phyloP scores from a whole-genome alignment of 441 rosid species.

The Arabidopsis lyrata region DNA sequence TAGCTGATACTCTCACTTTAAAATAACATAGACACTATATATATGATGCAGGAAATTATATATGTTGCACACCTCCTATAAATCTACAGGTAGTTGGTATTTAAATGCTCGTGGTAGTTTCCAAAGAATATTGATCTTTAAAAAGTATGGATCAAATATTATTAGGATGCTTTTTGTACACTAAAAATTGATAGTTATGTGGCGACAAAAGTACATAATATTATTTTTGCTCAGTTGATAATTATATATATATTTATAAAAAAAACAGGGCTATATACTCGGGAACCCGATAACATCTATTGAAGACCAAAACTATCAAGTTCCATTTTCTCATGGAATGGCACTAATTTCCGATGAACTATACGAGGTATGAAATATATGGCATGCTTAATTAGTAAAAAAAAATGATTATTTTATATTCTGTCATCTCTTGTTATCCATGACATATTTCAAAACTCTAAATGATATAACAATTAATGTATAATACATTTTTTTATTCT shows the following conservation, averaged over 20 bases:
- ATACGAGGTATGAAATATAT: neutral
- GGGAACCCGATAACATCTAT: neutral
- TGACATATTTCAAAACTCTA: neutral
- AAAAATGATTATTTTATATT: neutral
- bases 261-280: neutral
- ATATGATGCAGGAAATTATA: conserved; percentile 35
- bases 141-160: neutral
- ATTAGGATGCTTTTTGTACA: too few species aligned
- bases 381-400: neutral
- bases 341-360: too few species aligned
- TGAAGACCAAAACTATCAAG: neutral
- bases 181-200: neutral
- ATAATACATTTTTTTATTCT: neutral
- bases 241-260: neutral
- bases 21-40: neutral
- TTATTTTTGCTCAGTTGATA: neutral
- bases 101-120: neutral
- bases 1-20: neutral
- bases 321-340: conserved; percentile 2
- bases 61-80: conserved; percentile 46
- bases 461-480: conserved; percentile 17
- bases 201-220: too few species aligned
- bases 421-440: neutral
- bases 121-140: neutral
- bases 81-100: conserved; percentile 22